Conservation (phyloP, 805 yeast genomes). For the Hanseniaspora nectarophila region DNA sequence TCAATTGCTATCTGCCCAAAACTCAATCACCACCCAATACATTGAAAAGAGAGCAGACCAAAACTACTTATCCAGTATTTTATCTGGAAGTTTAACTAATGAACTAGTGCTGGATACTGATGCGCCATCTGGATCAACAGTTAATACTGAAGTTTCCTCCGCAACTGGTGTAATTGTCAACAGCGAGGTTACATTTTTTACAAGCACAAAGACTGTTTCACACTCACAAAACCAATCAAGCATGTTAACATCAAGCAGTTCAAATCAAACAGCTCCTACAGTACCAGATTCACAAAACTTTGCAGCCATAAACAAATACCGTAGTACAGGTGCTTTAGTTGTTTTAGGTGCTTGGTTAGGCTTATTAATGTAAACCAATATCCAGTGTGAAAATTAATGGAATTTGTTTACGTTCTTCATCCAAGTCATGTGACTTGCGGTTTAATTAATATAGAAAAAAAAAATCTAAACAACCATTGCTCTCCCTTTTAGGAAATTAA, state of each 20-base stretch:
- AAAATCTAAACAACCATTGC: neutral
- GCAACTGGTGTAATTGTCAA: neutral
- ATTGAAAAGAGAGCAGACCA: neutral
- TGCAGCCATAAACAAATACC: neutral
- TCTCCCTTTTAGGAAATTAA: neutral
- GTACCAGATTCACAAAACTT: neutral
- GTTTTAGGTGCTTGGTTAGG: neutral
- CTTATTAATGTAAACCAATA: no score
- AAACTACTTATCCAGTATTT: constrained; percentile 1
- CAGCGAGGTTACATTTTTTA: neutral
- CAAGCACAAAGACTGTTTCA: no score
- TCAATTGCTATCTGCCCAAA: neutral
- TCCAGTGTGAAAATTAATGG: no score
- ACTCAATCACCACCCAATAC: neutral
- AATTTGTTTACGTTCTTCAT: no score
- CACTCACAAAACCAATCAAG: no score
- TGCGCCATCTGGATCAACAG: neutral
- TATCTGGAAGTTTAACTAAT: constrained; percentile 3
- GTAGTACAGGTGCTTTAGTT: neutral
- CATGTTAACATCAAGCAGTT: neutral
- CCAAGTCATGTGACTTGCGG: neutral
- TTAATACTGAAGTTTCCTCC: neutral
- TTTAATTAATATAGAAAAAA: neutral
- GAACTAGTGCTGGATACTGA: neutral
- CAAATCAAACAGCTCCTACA: neutral